phyloP scores from a whole-genome alignment of 768 basidiomycete species.

The Macrolepiota dolichaula region DNA sequence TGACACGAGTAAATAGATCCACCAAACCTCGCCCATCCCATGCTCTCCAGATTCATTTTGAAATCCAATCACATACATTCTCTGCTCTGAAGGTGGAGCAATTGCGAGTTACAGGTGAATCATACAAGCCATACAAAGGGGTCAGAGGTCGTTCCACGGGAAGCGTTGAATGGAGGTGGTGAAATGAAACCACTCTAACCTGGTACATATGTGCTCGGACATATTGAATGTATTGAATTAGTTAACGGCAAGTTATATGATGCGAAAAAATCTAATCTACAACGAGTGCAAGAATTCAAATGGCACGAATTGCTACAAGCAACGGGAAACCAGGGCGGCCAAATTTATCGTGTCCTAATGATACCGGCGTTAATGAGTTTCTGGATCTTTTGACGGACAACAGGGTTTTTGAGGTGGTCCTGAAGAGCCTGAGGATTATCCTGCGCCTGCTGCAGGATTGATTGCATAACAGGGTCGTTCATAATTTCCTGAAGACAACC shows the following conservation, averaged over 20 bases:
- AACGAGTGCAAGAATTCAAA: neutral
- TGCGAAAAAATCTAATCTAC: slow-evolving; percentile 3
- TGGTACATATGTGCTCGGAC: neutral
- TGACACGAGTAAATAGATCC: slow-evolving; percentile 21
- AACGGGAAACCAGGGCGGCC: neutral
- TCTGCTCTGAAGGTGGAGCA: slow-evolving; percentile 85
- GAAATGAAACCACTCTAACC: neutral
- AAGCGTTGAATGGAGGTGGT: slow-evolving; percentile 69
- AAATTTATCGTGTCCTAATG: slow-evolving; percentile 67
- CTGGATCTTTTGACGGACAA: slow-evolving; percentile 76
- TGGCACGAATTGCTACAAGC: neutral
- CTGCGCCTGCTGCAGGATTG: slow-evolving; percentile 94
- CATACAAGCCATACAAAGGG: slow-evolving; percentile 91
- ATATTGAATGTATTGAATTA: slow-evolving; percentile 5
- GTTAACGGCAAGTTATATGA: neutral
- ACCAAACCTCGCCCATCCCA: slow-evolving; percentile 62
- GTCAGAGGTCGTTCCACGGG: slow-evolving; percentile 69
- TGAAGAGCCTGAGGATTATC: slow-evolving; percentile 82
- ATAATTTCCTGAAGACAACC: slow-evolving; percentile 60
- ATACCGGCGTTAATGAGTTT: slow-evolving; percentile 92
- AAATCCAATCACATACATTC: slow-evolving; percentile 68
- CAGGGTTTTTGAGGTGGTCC: slow-evolving; percentile 95
- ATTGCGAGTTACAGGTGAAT: slow-evolving; percentile 72
- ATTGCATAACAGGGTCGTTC: slow-evolving; percentile 90
- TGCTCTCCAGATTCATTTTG: slow-evolving; percentile 70